Evolutionary conservation across 768 basidiomycete species (phyloP), one percentile per base, ranked within the genome.

Genomic region (Suillus plorans): DNA sequence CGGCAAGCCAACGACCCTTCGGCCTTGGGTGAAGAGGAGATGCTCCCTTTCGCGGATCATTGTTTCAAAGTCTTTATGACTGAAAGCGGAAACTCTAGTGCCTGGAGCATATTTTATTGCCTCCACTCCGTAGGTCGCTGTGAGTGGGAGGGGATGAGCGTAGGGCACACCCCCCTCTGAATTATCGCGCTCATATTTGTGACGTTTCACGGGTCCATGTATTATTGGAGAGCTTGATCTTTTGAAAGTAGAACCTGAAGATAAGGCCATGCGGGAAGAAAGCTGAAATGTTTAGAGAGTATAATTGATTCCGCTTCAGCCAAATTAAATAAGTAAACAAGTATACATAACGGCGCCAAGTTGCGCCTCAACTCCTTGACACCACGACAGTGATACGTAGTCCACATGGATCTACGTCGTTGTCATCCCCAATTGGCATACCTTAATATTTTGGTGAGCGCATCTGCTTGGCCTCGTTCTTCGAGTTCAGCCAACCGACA

Each of bases 91-190:
- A 4, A 57, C 53, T 12, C 63, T 69, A 60, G 62, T 61, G 18
- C 58, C 65, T 22, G 67, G 2, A 39, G 68, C 58, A 39, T 69
- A 36, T 3, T 65, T 66, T 53, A 77, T 77, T 10, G 69, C 72
- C 52, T 75, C 76, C 36, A 74, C 76, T 36, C 76, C 76, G 4
- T 65, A 67, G 5, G 67, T 31, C 18, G 75, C 65, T 13, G 22
- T 65, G 47, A 68, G 67, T 4, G 72, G 72, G 47, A 75, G 55
- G 16, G 71, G 68, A 1, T 58, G 61, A 22, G 67, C 16, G 22
- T 25, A 28, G 67, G 4, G 66, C 63, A 13, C 31, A 56, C n/a
- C 5, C 10, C 45, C 31, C 20, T 64, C 65, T 10, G 36, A 8
- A 55, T 68, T 61, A 20, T 63, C 2, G 28, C 57, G 53, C 31